phyloP scores from a whole-genome alignment of 2,329 filamentous ascomycete genomes.

The Paecilomyces sp. region DNA sequence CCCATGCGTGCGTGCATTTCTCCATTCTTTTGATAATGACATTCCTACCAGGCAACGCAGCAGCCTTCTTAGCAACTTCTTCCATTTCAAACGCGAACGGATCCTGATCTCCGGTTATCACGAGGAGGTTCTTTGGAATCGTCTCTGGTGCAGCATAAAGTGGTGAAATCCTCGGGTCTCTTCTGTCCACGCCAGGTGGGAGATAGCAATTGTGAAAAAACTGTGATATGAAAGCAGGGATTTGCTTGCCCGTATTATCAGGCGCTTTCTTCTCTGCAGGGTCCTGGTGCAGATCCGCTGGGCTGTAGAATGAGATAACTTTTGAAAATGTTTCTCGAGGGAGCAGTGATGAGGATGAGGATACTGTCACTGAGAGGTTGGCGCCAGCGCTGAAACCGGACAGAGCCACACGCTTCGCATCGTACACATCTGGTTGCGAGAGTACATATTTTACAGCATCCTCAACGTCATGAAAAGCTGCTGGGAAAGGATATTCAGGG shows the following conservation, averaged over 20 bases:
- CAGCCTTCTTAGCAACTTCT: background rate
- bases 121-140: background rate
- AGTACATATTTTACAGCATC: conserved; percentile 27
- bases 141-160: background rate
- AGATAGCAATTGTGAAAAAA: conserved; percentile 22
- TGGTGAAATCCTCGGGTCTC: conserved; percentile 2
- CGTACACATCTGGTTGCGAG: conserved; percentile 21
- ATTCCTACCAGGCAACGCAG: background rate
- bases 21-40: conserved; percentile 4
- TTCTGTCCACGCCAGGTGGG: conserved; percentile 7
- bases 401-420: conserved; percentile 20
- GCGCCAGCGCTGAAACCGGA: conserved; percentile 37
- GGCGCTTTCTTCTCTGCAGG: conserved; percentile 5
- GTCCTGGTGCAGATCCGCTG: conserved; percentile 13
- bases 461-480: conserved; percentile 28
- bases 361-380: conserved; percentile 29
- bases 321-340: conserved; percentile 19
- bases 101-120: background rate
- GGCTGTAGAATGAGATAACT: conserved; percentile 26
- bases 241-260: conserved; percentile 9
- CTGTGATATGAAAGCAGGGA: conserved; percentile 14
- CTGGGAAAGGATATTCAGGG: conserved; percentile 32
- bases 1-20: conserved; percentile 5
- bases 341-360: conserved; percentile 16
- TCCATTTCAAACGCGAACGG: background rate